Base-by-base conservation (phyloP, 2,329 filamentous ascomycete species). In the Colletotrichum graminicola region DNA sequence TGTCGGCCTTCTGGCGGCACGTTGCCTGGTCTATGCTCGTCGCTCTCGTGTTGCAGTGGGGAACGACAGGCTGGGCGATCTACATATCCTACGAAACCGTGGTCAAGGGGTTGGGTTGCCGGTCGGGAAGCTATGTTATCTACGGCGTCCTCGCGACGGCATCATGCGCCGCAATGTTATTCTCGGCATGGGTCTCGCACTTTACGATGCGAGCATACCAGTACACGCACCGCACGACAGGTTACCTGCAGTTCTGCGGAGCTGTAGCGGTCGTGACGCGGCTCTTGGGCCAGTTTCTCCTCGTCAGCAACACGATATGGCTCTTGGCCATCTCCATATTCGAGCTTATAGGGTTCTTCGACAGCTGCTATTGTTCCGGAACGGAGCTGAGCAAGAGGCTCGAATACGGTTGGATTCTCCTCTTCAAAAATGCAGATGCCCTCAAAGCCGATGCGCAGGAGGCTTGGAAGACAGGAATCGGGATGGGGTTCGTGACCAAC, bases 301-400 rank as follows among this genome's bases (percentile, higher is more conserved):
- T 72, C 6, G 47, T 74, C 3, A 18, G 47, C 43, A 75, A 75
- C 41, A 68, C 73, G 5, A 2, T 62, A 2, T 75, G 72, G 73
- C 67, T 75, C 26, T 34, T 75, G 18, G 47, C 74, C n/a, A 72
- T 71, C 26, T 74, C 74, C 1, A 32, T 75, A 32, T 74, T 67
- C 39, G 74, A 75, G 65, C 73, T 75, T 7, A 71, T 73, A 18
- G 74, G 74, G 16, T 75, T 75, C 52, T 75, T 75, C 49, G 73
- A 75, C 60, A 75, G 74, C 39, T 75, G 74, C 67, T 76, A 73
- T 67, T 75, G 68, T 61, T 71, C 76, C 36, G 70, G 64, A 54
- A 62, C 49, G 11, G 52, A 62, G 29, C n/a, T 74, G 3, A 71
- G 63, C 21, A 73, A 62, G 41, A 70, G 73, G 5, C 32, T 57